Evolutionary conservation across 805 yeast species (phyloP), one percentile per base, ranked within the genome.

Genomic region (Kuraishia molischiana): DNA sequence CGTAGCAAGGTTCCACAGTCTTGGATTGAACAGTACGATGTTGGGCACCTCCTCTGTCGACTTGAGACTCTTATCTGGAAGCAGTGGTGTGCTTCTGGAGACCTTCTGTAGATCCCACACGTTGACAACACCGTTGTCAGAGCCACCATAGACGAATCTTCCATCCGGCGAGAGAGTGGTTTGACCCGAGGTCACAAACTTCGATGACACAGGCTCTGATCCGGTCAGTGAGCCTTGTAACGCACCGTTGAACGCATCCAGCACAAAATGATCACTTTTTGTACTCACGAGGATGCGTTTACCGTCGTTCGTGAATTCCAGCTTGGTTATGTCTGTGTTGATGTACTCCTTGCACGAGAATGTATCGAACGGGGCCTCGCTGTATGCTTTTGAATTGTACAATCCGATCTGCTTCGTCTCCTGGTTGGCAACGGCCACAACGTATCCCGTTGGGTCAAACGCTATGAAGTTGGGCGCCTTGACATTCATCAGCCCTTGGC

Each of bases 361-460:
- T 2, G 67, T 58, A 5, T 63, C 46, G 49, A 74, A 85, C 41
- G 72, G 90, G 46, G 57, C 75, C 26, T 69, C 67, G 24, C 77
- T 79, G 49, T 73, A 73, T 35, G 66, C 67, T 38, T 74, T 67
- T 24, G 73, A 46, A 45, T 81, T 85, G 50, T 84, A 85, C 24
- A 89, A 56, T 2, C 75, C 67, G 4, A 78, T 62, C 28, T 63
- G 65, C 19, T 63, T 56, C 10, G 63, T 50, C 13, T 54, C 58
- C 19, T 65, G 64, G 19, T 67, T 63, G 4, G 70, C 87, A 11
- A 82, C 69, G 0, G 85, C 95, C 58, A 86, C 78, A 0, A 89
- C 82, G 6, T 79, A 61, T 1, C 95, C 95, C 29, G 83, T 73
- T 2, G 96, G 92, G 58, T 90, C 97, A 47, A 77, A 74, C 0